Conservation (phyloP, 192 early-diverging fungal species). For the Linnemannia zychae region DNA sequence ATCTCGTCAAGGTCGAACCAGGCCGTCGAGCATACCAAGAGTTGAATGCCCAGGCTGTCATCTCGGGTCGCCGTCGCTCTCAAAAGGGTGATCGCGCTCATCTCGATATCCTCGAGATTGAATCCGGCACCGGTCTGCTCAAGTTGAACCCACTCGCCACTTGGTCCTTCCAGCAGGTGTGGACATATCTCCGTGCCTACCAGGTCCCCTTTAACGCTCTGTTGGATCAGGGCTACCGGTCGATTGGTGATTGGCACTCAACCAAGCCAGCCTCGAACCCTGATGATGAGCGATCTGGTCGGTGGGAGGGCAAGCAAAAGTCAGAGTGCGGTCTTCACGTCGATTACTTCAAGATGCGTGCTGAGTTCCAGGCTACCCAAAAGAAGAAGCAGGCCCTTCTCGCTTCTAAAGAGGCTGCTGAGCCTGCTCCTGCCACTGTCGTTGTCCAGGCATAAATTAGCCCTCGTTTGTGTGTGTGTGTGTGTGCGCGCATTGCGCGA, state of each 20-base stretch:
- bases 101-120: slow-evolving; percentile 87
- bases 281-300: slow-evolving; percentile 86
- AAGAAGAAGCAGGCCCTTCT: slow-evolving; percentile 73
- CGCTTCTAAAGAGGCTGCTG: slow-evolving; percentile 15
- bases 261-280: slow-evolving; percentile 76
- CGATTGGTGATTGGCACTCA: slow-evolving; percentile 94
- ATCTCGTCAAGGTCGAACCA: slow-evolving; percentile 94
- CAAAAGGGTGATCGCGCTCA: slow-evolving; percentile 87
- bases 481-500: slow-evolving; percentile 2
- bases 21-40: slow-evolving; percentile 87
- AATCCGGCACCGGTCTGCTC: slow-evolving; percentile 79
- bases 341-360: slow-evolving; percentile 95
- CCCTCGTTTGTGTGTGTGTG: neutral
- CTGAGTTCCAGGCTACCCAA: slow-evolving; percentile 80
- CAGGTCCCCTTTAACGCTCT: slow-evolving; percentile 92
- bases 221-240: slow-evolving; percentile 91
- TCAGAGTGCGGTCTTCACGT: slow-evolving; percentile 97
- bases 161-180: slow-evolving; percentile 93
- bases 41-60: slow-evolving; percentile 80
- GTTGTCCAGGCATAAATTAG: neutral
- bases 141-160: slow-evolving; percentile 94
- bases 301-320: slow-evolving; percentile 91
- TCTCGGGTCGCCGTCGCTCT: slow-evolving; percentile 91
- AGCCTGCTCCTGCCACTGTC: neutral
- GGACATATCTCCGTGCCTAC: slow-evolving; percentile 86